A percentile compares a stretch with the other conserved stretches of the same genome.
phyloP scores from a whole-genome alignment of 129 eudicot genomes.

The Daucus carota region DNA sequence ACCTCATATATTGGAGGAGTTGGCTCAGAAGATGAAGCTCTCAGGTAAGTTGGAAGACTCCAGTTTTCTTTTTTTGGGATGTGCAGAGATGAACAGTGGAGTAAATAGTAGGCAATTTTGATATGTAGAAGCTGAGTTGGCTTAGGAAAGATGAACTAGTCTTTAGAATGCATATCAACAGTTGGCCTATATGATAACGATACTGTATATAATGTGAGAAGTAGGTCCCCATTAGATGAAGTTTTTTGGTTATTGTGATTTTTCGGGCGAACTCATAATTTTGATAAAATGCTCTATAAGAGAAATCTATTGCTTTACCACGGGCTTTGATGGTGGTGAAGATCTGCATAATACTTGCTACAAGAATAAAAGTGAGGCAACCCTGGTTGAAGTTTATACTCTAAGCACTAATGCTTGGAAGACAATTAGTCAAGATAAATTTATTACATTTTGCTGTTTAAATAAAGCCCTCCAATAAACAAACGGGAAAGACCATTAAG shows the following conservation, averaged over 20 bases:
- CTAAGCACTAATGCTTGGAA: too few relatives aligned
- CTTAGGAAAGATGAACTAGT: neutral
- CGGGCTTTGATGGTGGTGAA: too few relatives aligned
- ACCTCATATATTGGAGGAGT: constrained; percentile 51
- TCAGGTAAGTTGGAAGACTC: constrained; percentile 65
- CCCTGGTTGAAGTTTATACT: too few relatives aligned
- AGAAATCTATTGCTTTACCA: neutral
- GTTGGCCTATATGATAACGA: neutral
- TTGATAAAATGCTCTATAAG: neutral
- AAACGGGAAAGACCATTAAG: too few relatives aligned
- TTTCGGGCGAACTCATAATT: neutral
- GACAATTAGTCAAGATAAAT: too few relatives aligned
- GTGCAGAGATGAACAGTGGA: constrained; percentile 49
- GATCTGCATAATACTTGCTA: too few relatives aligned
- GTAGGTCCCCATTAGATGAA: neutral
- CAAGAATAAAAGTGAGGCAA: too few relatives aligned
- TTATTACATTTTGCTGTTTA: neutral
- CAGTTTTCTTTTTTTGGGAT: constrained; percentile 32
- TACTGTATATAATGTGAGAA: neutral
- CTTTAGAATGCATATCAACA: neutral
- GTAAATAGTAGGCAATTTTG: constrained; percentile 15
- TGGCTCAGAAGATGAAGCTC: constrained; percentile 60
- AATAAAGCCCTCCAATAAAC: too few relatives aligned
- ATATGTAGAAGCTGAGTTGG: neutral
- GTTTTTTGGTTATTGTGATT: neutral